A percentile compares a stretch with the other conserved stretches of the same genome.
phyloP scores from a whole-genome alignment of 2,329 filamentous ascomycete genomes.

The Xylaria sp. region DNA sequence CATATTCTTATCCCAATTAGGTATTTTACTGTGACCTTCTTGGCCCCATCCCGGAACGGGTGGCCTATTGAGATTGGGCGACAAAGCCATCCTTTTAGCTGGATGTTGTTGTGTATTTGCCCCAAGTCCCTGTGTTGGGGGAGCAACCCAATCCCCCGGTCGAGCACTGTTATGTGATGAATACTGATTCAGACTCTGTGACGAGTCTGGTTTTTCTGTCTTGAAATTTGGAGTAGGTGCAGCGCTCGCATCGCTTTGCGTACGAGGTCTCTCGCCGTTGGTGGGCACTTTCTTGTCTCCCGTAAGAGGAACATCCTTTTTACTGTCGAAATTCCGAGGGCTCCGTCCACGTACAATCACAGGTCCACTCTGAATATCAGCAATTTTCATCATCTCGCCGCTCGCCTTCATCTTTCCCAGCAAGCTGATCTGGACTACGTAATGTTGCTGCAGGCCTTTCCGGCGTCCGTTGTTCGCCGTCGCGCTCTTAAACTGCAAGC shows the following conservation, averaged over 20 bases:
- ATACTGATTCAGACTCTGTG: slow-evolving; percentile 36
- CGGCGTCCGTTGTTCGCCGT: slow-evolving; percentile 94
- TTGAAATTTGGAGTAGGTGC: slow-evolving; percentile 40
- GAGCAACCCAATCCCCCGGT: slow-evolving; percentile 53
- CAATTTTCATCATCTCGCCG: slow-evolving; percentile 73
- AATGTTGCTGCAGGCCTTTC: slow-evolving; percentile 95
- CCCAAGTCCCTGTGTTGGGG: slow-evolving; percentile 39
- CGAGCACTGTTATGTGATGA: slow-evolving; percentile 39
- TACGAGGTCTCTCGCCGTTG: slow-evolving; percentile 53
- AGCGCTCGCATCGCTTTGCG: slow-evolving; percentile 43
- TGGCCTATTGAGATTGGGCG: slow-evolving; percentile 56
- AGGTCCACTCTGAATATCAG: slow-evolving; percentile 87
- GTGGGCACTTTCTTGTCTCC: slow-evolving; percentile 53
- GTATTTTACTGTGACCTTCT: slow-evolving; percentile 36
- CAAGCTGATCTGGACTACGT: slow-evolving; percentile 84
- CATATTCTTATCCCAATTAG: slow-evolving; percentile 31
- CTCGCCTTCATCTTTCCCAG: slow-evolving; percentile 71
- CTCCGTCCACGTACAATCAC: slow-evolving; percentile 93
- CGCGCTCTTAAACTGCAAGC: slow-evolving; percentile 92
- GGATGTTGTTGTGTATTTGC: slow-evolving; percentile 48
- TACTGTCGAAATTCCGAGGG: slow-evolving; percentile 90
- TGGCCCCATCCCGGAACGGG: slow-evolving; percentile 58
- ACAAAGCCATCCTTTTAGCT: slow-evolving; percentile 58
- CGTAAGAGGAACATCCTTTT: slow-evolving; percentile 64
- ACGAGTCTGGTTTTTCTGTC: slow-evolving; percentile 39